These are phyloP conservation scores for Furcasterigmium furcatum DNA, from an alignment of 2,329 filamentous ascomycete species.

Conservation along the genomic window DNA sequence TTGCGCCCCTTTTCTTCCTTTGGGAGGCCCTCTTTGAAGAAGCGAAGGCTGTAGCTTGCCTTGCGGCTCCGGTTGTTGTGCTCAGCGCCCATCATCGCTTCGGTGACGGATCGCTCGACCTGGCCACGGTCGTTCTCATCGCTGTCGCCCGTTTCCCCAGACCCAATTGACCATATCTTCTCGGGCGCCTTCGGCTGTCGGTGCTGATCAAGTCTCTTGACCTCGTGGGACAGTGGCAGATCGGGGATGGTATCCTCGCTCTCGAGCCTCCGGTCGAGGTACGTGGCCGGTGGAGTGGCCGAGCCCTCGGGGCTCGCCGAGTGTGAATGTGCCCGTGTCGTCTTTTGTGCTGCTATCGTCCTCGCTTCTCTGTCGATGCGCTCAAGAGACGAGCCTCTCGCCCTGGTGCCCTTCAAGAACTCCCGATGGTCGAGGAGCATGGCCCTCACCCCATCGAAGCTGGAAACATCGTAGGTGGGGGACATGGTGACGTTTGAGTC, in stretches of 20 bases:
- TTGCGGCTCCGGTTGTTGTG: constrained; percentile 64
- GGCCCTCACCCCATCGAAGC: constrained; percentile 28
- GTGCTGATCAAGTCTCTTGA: constrained; percentile 37
- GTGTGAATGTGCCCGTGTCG: constrained; percentile 15
- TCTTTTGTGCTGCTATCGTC: constrained; percentile 12
- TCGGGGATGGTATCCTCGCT: constrained; percentile 17
- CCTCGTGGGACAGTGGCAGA: constrained; percentile 24
- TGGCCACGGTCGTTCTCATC: constrained; percentile 42
- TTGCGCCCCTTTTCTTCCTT: constrained; percentile 49
- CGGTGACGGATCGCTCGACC: constrained; percentile 63
- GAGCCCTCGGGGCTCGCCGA: constrained; percentile 20
- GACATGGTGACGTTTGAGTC: constrained; percentile 24
- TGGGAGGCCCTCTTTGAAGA: constrained; percentile 65
- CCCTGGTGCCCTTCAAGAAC: constrained; percentile 20
- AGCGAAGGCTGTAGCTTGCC: constrained; percentile 62
- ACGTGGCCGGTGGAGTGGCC: constrained; percentile 13
- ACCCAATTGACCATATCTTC: constrained; percentile 63
- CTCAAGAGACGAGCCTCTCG: constrained; percentile 22
- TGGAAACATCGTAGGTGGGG: constrained; percentile 25
- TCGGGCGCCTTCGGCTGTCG: constrained; percentile 41
- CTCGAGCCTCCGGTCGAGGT: constrained; percentile 11
- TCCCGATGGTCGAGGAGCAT: constrained; percentile 31
- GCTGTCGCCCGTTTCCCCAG: constrained; percentile 40
- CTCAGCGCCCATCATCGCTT: constrained; percentile 59
- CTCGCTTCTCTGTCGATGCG: constrained; percentile 30